Evolutionary conservation across 2,329 filamentous ascomycete genomes (phyloP).

Genomic region (Emmonsiellopsis sp.): DNA sequence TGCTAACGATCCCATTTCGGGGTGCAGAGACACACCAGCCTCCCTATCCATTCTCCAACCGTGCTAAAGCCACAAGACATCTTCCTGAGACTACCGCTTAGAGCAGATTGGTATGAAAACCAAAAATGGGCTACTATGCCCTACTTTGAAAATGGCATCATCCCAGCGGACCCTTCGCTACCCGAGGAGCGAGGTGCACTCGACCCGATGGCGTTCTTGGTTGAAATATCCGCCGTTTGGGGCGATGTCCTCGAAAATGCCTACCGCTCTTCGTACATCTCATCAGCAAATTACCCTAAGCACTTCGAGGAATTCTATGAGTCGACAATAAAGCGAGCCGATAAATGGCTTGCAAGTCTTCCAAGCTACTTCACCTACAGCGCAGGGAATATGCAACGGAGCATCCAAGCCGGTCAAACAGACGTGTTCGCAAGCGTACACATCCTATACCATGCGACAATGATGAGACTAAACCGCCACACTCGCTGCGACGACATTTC

Average conservation of each 20-base stretch:
- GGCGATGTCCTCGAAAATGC: constrained; percentile 54
- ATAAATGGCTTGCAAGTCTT: constrained; percentile 51
- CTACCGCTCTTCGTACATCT: constrained; percentile 43
- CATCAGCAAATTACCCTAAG: constrained; percentile 34
- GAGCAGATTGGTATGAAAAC: constrained; percentile 53
- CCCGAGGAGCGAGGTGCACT: constrained; percentile 30
- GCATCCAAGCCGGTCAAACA: constrained; percentile 44
- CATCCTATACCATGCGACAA: constrained; percentile 55
- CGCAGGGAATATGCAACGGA: constrained; percentile 48
- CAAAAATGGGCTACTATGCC: constrained; percentile 50
- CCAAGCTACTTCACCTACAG: constrained; percentile 49
- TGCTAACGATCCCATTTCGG: constrained; percentile 5
- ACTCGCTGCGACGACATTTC: constrained; percentile 38
- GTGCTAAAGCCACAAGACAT: constrained; percentile 57
- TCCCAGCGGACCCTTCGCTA: constrained; percentile 26
- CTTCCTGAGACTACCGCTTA: constrained; percentile 57
- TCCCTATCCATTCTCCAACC: constrained; percentile 46
- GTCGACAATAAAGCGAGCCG: constrained; percentile 43
- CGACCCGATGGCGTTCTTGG: constrained; percentile 51
- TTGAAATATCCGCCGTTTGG: constrained; percentile 58
- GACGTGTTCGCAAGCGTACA: constrained; percentile 57
- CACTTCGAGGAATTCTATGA: constrained; percentile 46
- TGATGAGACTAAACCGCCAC: constrained; percentile 58
- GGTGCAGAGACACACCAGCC: constrained; percentile 49
- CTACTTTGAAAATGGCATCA: constrained; percentile 49